These are phyloP conservation scores for Cercophora newfieldiana DNA, from an alignment of 495 filamentous ascomycete genomes.

Conservation along the genomic window DNA sequence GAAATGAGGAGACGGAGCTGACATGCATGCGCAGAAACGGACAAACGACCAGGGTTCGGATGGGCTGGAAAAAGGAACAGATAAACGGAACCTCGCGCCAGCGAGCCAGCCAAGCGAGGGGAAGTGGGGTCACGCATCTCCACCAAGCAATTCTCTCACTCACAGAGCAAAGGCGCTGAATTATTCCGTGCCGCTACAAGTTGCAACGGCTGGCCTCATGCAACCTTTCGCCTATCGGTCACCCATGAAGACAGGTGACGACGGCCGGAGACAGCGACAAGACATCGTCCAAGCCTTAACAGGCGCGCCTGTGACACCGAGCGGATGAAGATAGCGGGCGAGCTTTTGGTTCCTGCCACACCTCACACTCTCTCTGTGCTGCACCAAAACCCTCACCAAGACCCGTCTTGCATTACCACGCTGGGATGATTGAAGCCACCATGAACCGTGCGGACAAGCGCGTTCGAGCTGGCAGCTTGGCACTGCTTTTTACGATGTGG, in stretches of 20 bases:
- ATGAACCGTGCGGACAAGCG: background rate
- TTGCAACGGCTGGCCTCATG: background rate
- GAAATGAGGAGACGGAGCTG: conserved; percentile 21
- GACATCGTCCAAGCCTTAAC: background rate
- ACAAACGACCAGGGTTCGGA: background rate
- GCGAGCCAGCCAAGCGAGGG: background rate
- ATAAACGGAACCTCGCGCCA: background rate
- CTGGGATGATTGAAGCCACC: background rate
- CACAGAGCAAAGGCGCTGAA: background rate
- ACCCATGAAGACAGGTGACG: background rate
- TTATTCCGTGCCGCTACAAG: background rate
- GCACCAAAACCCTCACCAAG: background rate
- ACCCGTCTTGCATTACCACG: background rate
- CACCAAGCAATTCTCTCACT: background rate
- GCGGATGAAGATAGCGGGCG: background rate
- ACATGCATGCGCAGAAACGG: conserved; percentile 10
- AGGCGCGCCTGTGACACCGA: background rate
- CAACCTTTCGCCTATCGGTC: background rate
- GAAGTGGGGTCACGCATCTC: background rate
- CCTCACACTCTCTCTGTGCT: background rate
- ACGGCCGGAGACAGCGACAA: background rate
- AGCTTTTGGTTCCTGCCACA: background rate
- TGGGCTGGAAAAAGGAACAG: background rate
- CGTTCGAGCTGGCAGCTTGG: background rate
- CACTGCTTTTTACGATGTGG: background rate